Base-by-base conservation (phyloP, 2,329 filamentous ascomycete genomes). In the Ophiobolus disseminans region DNA sequence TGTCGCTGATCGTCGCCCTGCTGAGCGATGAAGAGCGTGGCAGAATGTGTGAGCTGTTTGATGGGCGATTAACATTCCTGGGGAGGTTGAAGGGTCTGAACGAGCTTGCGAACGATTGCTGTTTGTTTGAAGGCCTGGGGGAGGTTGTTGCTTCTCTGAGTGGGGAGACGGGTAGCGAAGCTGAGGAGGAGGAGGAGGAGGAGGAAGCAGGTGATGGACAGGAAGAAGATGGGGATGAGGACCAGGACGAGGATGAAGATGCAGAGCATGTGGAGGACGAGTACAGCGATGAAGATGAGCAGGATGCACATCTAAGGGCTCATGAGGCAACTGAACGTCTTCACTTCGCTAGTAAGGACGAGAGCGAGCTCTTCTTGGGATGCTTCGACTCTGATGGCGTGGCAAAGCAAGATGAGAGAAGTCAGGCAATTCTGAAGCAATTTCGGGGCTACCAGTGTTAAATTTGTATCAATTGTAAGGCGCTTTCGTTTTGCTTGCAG, bases 161-260 rank as follows among this genome's bases (percentile, higher is more conserved):
- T 37, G 19, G 34, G 14, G 7, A 19, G 34, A 28, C 10, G 25
- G 25, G 10, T 28, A 10, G 5, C 34, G 34, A 21, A 5, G 5
- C 5, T 32, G 34, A 21, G 34, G 17, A 37, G 2, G 34, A 37
- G 48, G 84, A 37, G 9, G 34, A 37, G n/a, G 34, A 37, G 16
- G 14, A 83, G 25, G 25, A 4, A 86, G 60, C 13, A 4, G 8
- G 16, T 13, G 9, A 19, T 13, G 13, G 34, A 19, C 1, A 75
- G 63, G 2, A 75, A 62, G 48, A 75, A 74, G 20, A 72, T 54
- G 32, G 69, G 10, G 25, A 3, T 5, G 25, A 5, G 10, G 25
- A 28, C 3, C 9, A 28, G 2, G 25, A 28, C 25, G 25, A 28
- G n/a, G 25, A 28, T n/a, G 25, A n/a, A 28, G 25, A 9, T 9